Percentiles rank a stretch among this genome's conserved stretches.
Conservation (phyloP, 768 basidiomycete species). For the Amanita phalloides region DNA sequence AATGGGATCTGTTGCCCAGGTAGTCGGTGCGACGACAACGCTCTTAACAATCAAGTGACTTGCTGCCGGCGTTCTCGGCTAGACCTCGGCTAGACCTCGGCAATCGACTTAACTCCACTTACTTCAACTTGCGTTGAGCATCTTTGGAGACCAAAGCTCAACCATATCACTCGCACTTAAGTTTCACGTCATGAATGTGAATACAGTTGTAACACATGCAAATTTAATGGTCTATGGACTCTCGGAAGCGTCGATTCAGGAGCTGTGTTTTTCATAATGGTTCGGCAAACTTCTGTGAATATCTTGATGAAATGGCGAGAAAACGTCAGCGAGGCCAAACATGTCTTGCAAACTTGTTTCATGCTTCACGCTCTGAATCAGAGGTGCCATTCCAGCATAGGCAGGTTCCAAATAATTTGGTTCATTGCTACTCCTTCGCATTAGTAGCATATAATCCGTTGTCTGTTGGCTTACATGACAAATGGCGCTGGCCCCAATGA, state of each 20-base stretch:
- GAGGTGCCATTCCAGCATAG: not conserved
- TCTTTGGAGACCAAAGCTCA: too few relatives aligned
- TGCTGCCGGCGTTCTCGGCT: not conserved
- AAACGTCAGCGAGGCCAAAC: not conserved
- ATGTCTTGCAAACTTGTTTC: not conserved
- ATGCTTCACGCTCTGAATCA: not conserved
- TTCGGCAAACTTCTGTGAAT: not conserved
- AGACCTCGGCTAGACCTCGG: not conserved
- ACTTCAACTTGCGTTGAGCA: too few relatives aligned
- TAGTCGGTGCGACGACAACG: not conserved
- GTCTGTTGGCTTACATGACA: not conserved
- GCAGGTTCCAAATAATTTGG: not conserved
- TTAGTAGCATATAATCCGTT: not conserved
- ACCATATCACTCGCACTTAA: not conserved
- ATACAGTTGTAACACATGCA: not conserved
- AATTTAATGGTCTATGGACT: not conserved
- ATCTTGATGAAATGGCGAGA: slow-evolving; percentile 2
- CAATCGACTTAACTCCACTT: not conserved
- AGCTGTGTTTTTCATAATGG: not conserved
- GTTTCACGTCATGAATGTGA: not conserved
- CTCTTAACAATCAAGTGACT: not conserved
- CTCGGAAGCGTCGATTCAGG: not conserved
- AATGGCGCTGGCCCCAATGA: not conserved
- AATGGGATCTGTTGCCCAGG: not conserved
- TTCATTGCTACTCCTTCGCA: not conserved